phyloP scores from a whole-genome alignment of 2,329 filamentous ascomycete genomes.

The Fusarium albosuccineum region DNA sequence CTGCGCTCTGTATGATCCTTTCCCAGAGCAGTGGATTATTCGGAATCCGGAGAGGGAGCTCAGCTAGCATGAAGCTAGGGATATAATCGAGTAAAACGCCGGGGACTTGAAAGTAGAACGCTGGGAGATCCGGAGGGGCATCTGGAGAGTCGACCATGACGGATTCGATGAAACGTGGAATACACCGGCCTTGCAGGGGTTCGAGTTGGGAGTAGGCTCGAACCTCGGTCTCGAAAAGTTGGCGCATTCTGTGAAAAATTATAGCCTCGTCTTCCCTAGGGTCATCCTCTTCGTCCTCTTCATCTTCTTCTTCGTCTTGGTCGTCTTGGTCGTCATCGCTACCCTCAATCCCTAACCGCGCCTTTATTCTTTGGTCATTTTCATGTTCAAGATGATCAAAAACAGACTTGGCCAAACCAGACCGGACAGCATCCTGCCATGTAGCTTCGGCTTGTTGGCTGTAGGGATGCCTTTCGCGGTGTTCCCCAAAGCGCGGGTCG shows the following conservation, averaged over 20 bases:
- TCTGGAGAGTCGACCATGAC: slow-evolving; percentile 9
- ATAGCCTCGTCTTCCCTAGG: slow-evolving; percentile 16
- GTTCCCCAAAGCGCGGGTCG: slow-evolving; percentile 22
- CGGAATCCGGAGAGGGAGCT: slow-evolving; percentile 12
- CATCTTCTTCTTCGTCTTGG: not conserved
- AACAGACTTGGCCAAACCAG: slow-evolving; percentile 17
- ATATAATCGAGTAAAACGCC: slow-evolving; percentile 20
- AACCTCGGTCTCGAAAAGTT: slow-evolving; percentile 15
- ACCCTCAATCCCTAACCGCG: not conserved
- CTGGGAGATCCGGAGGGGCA: slow-evolving; percentile 15
- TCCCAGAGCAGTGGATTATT: not conserved
- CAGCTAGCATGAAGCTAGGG: slow-evolving; percentile 16
- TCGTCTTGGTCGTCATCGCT: not conserved
- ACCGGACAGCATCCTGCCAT: slow-evolving; percentile 24
- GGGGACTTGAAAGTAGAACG: slow-evolving; percentile 10
- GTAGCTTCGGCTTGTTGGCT: slow-evolving; percentile 15
- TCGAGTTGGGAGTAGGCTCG: slow-evolving; percentile 19
- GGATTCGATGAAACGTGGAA: slow-evolving; percentile 15
- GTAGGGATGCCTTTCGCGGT: slow-evolving; percentile 12
- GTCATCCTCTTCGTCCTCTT: slow-evolving; percentile 17
- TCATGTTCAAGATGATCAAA: slow-evolving; percentile 12
- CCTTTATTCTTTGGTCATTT: not conserved
- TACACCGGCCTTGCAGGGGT: slow-evolving; percentile 18
- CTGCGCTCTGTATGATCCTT: not conserved
- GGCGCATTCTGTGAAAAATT: slow-evolving; percentile 14